Evolutionary conservation across 2,329 filamentous ascomycete species (phyloP).

Genomic region (Colletotrichum tropicale): DNA sequence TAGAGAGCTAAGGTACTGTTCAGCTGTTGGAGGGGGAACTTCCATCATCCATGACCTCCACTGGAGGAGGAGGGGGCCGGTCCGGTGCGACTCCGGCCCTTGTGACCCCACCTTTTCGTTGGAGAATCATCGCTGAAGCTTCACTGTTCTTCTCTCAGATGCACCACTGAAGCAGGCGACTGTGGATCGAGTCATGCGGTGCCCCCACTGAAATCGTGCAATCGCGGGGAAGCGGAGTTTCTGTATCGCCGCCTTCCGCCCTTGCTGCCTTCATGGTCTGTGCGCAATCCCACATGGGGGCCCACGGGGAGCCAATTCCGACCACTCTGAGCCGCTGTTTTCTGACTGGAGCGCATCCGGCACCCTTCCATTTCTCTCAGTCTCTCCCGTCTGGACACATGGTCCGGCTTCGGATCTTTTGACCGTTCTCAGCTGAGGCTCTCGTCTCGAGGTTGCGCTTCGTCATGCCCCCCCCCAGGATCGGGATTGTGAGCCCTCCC

Average conservation of each 20-base stretch:
- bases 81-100: background rate
- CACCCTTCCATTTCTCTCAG: too few species aligned
- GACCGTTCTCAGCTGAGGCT: background rate
- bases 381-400: too few species aligned
- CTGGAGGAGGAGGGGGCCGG: background rate
- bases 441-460: background rate
- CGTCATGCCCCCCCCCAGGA: background rate
- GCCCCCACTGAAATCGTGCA: background rate
- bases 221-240: background rate
- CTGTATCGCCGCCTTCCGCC: background rate
- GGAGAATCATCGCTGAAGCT: background rate
- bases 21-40: background rate
- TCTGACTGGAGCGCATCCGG: constrained; percentile 17
- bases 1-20: background rate
- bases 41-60: background rate
- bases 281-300: background rate
- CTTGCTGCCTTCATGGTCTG: background rate
- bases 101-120: background rate
- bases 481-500: background rate
- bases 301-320: background rate
- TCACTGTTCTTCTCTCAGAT: too few species aligned
- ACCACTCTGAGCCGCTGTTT: background rate
- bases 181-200: background rate
- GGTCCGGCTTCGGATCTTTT: background rate
- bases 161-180: background rate